Evolutionary conservation across 2,329 filamentous ascomycete species (phyloP), one percentile per base, ranked within the genome.

Genomic region (Aspergillus eucalypticola): DNA sequence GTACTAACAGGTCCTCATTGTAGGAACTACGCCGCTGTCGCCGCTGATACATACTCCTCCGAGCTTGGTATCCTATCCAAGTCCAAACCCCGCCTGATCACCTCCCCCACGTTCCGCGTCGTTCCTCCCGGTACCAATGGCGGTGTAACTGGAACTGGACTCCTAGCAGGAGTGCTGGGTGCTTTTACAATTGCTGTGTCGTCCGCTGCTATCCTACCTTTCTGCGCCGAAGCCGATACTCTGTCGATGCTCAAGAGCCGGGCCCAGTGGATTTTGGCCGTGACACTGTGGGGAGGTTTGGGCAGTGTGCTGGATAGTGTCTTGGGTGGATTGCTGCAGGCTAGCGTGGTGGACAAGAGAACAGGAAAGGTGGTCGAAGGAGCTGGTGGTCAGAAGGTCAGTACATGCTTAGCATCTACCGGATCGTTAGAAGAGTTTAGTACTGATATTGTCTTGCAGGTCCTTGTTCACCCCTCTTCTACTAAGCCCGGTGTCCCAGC

Each of bases 101-200:
- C 92, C 3, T 93, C 90, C 13, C 86, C 84, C 15, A 87, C 79
- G 4, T 83, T 95, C 70, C 88, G 90, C 60, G 84, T 86, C 64
- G 95, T 98, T 0, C 93, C 95, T 0, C 89, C 86, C 1, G 95
- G 95, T 53, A 98, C 95, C 44, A 99, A 99, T 72, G 95, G 95
- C 32, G 95, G 94, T 15, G 91, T 99, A 8, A 96, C 92, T 0
- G 67, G 87, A 0, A 80, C 86, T 49, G 95, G 95, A 0, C 79
- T 96, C 0, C 78, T 81, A 0, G 91, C 92, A 2, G 93, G 92
- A 0, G 74, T 90, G 19, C 73, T 90, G 0, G 93, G 93, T 3
- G 88, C 91, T 8, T 84, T 90, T 41, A 77, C 84, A 59, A 82
- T 94, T 50, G 87, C 93, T 5, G 81, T 89, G 23, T 86, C 87